These are phyloP conservation scores for Tylopilus balloui DNA, from an alignment of 768 basidiomycete genomes.

Conservation along the genomic window DNA sequence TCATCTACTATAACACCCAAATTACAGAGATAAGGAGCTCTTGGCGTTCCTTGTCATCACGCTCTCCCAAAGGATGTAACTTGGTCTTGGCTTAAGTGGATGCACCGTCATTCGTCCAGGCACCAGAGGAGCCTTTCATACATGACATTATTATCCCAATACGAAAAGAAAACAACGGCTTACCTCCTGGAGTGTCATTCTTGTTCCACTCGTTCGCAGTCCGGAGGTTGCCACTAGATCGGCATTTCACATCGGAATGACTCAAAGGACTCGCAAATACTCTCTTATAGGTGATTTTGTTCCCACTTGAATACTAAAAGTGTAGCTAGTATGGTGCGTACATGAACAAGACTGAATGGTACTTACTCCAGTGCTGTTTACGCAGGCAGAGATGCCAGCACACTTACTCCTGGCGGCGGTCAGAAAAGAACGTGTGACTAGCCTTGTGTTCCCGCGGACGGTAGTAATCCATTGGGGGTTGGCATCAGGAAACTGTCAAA, in stretches of 20 bases:
- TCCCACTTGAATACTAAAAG: slow-evolving; percentile 39
- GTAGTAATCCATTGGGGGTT: slow-evolving; percentile 36
- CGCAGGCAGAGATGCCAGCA: slow-evolving; percentile 41
- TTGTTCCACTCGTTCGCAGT: slow-evolving; percentile 44
- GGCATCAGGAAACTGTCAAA: slow-evolving; percentile 36
- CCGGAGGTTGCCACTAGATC: slow-evolving; percentile 42
- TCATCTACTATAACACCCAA: too few species aligned
- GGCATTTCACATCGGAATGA: background rate
- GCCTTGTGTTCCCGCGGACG: slow-evolving; percentile 35
- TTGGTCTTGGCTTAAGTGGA: slow-evolving; percentile 30
- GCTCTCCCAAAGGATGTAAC: background rate
- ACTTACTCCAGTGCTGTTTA: slow-evolving; percentile 33
- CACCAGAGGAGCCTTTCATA: slow-evolving; percentile 40
- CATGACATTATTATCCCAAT: background rate
- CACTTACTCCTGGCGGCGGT: slow-evolving; percentile 27
- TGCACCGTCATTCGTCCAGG: slow-evolving; percentile 56
- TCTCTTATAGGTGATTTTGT: slow-evolving; percentile 39
- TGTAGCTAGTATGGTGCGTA: background rate
- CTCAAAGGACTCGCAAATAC: slow-evolving; percentile 5
- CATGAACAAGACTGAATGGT: background rate
- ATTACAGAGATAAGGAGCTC: too few species aligned
- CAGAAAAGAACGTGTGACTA: slow-evolving; percentile 25
- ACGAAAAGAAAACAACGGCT: background rate
- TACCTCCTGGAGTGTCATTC: slow-evolving; percentile 33
- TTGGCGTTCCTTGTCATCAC: background rate